Evolutionary conservation across 2,329 filamentous ascomycete genomes (phyloP), one percentile per base, ranked within the genome.

Genomic region (Penicillium sp.): DNA sequence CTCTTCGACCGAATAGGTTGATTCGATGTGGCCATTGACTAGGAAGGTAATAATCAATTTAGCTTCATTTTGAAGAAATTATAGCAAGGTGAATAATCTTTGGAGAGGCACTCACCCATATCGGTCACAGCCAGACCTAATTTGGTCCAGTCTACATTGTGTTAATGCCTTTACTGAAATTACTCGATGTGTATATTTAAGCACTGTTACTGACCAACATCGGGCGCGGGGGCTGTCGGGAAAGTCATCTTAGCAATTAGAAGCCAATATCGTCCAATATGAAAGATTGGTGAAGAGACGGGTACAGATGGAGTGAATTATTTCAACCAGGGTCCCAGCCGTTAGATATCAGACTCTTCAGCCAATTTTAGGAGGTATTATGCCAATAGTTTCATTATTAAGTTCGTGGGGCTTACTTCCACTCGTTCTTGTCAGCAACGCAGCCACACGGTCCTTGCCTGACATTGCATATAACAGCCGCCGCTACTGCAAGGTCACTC

Each of bases 1-100:
- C 47, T 83, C 83, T 2, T 84, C 87, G 56, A 82, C 76, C 58
- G 80, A 75, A 54, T 83, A 84, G 77, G 64, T 94, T 93, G 67
- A 95, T 88, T 61, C 10, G 42, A 48, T 32, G 43, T 45, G 38
- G 5, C 31, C 31, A 33, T 33, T 33, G 31, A 33, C 31, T 33
- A 33, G 31, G 6, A 33, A 33, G 31, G 31, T 33, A 33, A 33
- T 33, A 33, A 33, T 33, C 31, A 15, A 33, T 33, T 19, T 19
- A 33, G 31, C 15, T 33, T 33, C 31, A 33, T 33, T 33, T 33
- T n/a, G 31, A 33, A 33, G 15, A 33, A 33, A 33, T 33, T 8
- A 33, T 33, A 33, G 31, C 31, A 44, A 33, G 17, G 29, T 21
- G 22, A n/a, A 24, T 34, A 8, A 33, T 44, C 42, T 44, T 34